Conservation (phyloP, 345 rosid genomes). For the Brassica juncea region DNA sequence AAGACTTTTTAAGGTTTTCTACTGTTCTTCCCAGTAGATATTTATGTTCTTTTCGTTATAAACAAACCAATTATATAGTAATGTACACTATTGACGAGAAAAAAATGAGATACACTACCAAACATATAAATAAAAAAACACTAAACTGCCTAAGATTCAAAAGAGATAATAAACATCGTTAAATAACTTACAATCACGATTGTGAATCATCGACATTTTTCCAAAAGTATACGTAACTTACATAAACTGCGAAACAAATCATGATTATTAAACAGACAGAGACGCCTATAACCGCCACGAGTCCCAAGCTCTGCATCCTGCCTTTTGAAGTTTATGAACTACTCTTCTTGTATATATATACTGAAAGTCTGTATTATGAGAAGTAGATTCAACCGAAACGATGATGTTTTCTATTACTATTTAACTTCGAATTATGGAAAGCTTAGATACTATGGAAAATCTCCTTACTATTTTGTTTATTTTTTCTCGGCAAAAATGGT, state of each 20-base stretch:
- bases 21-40: background rate
- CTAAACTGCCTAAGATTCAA: background rate
- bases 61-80: background rate
- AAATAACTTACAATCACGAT: conserved; percentile 1
- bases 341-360: background rate
- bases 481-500: background rate
- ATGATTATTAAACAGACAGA: no score
- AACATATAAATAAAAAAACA: background rate
- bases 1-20: background rate
- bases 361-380: background rate
- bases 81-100: no score
- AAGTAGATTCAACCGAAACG: background rate
- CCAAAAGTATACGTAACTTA: background rate
- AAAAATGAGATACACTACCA: no score
- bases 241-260: background rate
- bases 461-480: background rate
- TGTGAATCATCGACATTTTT: background rate
- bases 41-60: background rate
- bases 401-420: background rate
- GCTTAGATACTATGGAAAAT: background rate
- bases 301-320: background rate
- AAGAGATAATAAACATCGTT: background rate
- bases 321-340: background rate
- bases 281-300: background rate
- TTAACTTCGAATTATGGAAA: conserved; percentile 8